Conservation (phyloP, 2,329 filamentous ascomycete genomes). For the Passalora sequoiae region DNA sequence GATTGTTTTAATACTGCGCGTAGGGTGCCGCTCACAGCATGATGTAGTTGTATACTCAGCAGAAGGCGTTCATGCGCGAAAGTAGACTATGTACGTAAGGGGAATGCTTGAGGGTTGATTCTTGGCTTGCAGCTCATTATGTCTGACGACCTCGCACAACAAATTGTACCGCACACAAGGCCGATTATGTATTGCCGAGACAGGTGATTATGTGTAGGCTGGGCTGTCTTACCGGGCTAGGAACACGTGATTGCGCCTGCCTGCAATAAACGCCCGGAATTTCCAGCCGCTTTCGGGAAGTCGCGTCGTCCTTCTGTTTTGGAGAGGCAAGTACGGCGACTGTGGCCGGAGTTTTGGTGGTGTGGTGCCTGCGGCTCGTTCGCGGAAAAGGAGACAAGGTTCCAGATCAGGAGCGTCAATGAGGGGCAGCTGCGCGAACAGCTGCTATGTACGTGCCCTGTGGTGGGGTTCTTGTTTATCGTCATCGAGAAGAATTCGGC, state of each 20-base stretch:
- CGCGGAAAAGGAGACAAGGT: conserved; percentile 6
- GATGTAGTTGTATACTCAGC: conserved; percentile 25
- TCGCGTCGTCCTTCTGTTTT: conserved; percentile 4
- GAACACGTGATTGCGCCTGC: no score
- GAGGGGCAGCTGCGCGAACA: no score
- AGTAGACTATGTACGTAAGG: conserved; percentile 20
- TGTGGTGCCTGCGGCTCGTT: conserved; percentile 1
- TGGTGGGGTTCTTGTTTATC: not conserved
- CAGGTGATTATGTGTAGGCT: no score
- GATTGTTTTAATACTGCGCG: conserved; percentile 13
- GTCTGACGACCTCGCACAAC: not conserved
- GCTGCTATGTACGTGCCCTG: no score
- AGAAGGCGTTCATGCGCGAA: conserved; percentile 19
- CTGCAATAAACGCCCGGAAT: no score
- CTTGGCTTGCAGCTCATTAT: not conserved
- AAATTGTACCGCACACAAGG: not conserved
- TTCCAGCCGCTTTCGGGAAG: conserved; percentile 4
- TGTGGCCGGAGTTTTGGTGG: not conserved
- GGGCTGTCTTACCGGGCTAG: no score
- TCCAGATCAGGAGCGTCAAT: not conserved
- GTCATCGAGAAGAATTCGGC: not conserved
- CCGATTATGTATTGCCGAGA: no score
- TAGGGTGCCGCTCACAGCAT: conserved; percentile 15
- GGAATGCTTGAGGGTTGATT: not conserved
- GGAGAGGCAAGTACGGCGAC: conserved; percentile 1